Conservation (phyloP, 805 yeast species). For the Saccharomyces paradoxus region DNA sequence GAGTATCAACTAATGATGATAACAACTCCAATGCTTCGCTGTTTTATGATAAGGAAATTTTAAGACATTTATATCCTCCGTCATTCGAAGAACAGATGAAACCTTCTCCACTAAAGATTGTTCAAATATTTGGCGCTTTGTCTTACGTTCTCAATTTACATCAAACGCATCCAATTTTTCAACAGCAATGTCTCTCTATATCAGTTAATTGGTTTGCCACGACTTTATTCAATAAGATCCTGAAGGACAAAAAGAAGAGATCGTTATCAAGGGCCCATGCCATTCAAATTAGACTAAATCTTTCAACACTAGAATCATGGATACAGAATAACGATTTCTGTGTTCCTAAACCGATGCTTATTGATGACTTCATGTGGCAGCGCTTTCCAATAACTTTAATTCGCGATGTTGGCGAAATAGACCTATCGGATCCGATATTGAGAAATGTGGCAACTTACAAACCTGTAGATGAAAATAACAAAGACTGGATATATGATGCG, state of each 20-base stretch:
- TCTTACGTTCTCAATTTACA: conserved; percentile 77
- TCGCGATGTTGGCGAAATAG: conserved; percentile 25
- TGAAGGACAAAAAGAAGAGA: conserved; percentile 47
- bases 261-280: conserved; percentile 77
- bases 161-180: conserved; percentile 68
- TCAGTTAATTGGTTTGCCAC: conserved; percentile 73
- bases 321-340: conserved; percentile 41
- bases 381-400: conserved; percentile 33
- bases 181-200: conserved; percentile 68
- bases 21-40: conserved; percentile 24
- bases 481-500: conserved; percentile 11
- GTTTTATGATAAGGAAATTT: conserved; percentile 59
- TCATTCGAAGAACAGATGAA: conserved; percentile 67
- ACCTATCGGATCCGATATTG: conserved; percentile 13
- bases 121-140: conserved; percentile 83
- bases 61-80: conserved; percentile 78
- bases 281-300: conserved; percentile 77
- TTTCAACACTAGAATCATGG: conserved; percentile 92
- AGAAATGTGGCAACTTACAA: conserved; percentile 23
- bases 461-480: conserved; percentile 10
- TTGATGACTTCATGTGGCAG: conserved; percentile 33
- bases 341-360: conserved; percentile 28
- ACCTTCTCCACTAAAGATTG: conserved; percentile 81
- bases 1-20: background rate
- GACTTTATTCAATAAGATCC: conserved; percentile 61